These are phyloP conservation scores for Colletotrichum phormii DNA, from an alignment of 2,329 filamentous ascomycete species.

Conservation along the genomic window DNA sequence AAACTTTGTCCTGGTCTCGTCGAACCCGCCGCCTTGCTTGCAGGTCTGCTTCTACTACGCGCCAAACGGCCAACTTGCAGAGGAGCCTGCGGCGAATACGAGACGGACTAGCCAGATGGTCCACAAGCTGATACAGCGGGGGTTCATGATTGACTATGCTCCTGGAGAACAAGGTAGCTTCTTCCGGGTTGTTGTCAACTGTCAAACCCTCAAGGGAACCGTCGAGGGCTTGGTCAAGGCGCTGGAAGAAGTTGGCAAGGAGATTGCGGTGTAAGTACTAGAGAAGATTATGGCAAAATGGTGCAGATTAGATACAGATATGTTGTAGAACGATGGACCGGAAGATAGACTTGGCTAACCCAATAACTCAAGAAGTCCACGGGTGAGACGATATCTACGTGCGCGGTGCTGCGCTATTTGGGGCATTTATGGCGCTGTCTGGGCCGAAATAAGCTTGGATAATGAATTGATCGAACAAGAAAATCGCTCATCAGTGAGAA, in stretches of 20 bases:
- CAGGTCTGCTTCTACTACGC: slow-evolving; percentile 96
- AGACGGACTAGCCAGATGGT: slow-evolving; percentile 61
- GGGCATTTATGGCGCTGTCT: not conserved
- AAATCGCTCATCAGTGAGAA: not conserved
- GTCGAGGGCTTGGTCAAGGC: slow-evolving; percentile 66
- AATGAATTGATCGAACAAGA: not conserved
- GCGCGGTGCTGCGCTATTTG: not conserved
- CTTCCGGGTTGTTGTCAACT: slow-evolving; percentile 70
- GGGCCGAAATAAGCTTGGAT: not conserved
- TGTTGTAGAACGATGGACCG: not conserved
- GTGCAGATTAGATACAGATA: not conserved
- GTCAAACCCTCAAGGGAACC: slow-evolving; percentile 63
- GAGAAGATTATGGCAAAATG: too few relatives aligned
- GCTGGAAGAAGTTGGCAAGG: slow-evolving; percentile 58
- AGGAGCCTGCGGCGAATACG: slow-evolving; percentile 59
- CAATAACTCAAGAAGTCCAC: not conserved
- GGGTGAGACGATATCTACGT: not conserved
- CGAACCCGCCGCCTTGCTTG: slow-evolving; percentile 84
- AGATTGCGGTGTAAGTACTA: slow-evolving; percentile 34
- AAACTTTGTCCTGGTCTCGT: slow-evolving; percentile 78
- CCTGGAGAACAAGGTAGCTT: slow-evolving; percentile 67
- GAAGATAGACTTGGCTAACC: not conserved
- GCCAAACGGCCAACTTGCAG: slow-evolving; percentile 62
- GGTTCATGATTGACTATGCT: slow-evolving; percentile 73
- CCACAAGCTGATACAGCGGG: slow-evolving; percentile 58